Conservation (phyloP, 176 grass and related monocot species). For the Lolium multiflorum region DNA sequence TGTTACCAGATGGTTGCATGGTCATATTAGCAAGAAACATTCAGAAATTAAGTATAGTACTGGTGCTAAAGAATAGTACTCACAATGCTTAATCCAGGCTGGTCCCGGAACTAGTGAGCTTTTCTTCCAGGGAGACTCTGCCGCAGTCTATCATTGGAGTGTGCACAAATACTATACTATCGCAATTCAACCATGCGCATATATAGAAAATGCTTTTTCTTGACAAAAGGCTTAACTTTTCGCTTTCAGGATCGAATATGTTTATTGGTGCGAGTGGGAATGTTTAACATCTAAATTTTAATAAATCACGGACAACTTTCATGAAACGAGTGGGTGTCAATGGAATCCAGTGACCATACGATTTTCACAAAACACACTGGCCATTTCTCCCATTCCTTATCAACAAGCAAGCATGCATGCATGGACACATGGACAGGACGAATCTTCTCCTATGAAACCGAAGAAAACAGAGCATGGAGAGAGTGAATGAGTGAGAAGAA, state of each 20-base stretch:
- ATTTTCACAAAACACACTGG: conserved; percentile 1
- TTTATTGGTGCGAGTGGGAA: neutral
- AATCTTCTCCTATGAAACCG: conserved; percentile 9
- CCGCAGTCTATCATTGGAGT: neutral
- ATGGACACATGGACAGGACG: conserved; percentile 29
- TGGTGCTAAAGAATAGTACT: neutral
- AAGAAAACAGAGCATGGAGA: neutral
- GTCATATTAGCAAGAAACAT: conserved; percentile 1
- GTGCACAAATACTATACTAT: neutral
- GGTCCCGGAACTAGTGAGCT: neutral
- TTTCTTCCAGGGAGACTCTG: neutral
- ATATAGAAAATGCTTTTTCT: neutral
- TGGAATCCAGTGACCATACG: conserved; percentile 3
- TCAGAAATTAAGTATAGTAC: neutral
- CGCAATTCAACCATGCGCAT: neutral
- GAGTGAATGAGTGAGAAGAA: neutral
- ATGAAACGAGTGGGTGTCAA: neutral
- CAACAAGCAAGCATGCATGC: conserved; percentile 25
- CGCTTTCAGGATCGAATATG: neutral
- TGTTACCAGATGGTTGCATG: neutral
- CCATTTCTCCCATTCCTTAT: conserved; percentile 1
- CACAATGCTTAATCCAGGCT: neutral
- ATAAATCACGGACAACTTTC: too few species aligned
- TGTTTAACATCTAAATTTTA: neutral
- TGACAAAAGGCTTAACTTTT: neutral